Evolutionary conservation across 495 filamentous ascomycete genomes (phyloP).

Genomic region (Penicillium soppii): DNA sequence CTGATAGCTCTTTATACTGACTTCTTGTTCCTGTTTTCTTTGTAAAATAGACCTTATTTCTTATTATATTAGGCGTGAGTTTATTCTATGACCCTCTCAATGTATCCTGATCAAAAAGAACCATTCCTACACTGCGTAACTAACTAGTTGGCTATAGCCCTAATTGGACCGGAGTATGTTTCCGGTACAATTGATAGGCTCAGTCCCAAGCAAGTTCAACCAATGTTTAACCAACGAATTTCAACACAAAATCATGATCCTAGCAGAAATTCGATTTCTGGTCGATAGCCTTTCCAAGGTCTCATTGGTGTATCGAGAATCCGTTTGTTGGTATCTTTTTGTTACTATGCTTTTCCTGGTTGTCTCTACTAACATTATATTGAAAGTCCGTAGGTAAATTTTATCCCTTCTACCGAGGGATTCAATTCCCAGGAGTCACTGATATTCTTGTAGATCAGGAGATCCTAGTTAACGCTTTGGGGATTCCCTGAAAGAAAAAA

Average conservation of each 20-base stretch:
- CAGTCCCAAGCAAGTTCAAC: too few relatives aligned
- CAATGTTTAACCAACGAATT: neutral
- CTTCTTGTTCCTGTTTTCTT: too few relatives aligned
- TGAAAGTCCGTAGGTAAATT: too few relatives aligned
- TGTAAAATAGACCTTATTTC: too few relatives aligned
- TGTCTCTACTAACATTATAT: too few relatives aligned
- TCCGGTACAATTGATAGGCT: conserved; percentile 12
- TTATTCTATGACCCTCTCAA: too few relatives aligned
- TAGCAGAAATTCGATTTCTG: neutral
- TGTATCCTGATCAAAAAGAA: too few relatives aligned
- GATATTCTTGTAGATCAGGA: neutral
- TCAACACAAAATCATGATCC: neutral
- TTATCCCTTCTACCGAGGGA: too few relatives aligned
- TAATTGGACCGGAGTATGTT: conserved; percentile 6
- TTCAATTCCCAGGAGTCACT: too few relatives aligned
- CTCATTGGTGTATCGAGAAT: neutral
- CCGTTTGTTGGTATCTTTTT: neutral
- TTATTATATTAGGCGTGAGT: too few relatives aligned
- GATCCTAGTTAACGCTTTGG: neutral
- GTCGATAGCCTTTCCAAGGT: neutral
- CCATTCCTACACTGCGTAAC: neutral
- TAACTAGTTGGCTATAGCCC: neutral
- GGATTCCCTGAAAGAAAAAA: conserved; percentile 12
- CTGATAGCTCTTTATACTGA: too few relatives aligned
- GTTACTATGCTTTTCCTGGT: too few relatives aligned